A percentile compares a stretch with the other conserved stretches of the same genome.
Evolutionary conservation across 192 early-diverging fungal genomes (phyloP).

Genomic region (Backusella macrospora): DNA sequence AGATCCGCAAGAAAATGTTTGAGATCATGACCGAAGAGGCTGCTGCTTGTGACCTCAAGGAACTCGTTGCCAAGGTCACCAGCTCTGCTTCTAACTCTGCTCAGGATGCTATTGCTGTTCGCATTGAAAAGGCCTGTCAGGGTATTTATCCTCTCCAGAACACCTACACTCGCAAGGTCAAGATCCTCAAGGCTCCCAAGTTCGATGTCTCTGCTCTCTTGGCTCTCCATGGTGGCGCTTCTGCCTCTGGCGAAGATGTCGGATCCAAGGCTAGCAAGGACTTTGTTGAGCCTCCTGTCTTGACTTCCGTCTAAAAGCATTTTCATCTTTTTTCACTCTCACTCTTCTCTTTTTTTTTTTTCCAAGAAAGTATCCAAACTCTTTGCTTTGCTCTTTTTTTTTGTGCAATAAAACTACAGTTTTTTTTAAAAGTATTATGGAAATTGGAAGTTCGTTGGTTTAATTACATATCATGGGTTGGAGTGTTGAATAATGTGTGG

Average conservation of each 20-base stretch:
- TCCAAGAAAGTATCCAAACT: too few species aligned
- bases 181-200: constrained; percentile 98
- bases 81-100: constrained; percentile 50
- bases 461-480: too few species aligned
- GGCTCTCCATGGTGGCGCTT: constrained; percentile 91
- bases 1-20: constrained; percentile 99
- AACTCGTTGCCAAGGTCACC: constrained; percentile 95
- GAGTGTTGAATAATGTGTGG: too few species aligned
- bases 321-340: too few species aligned
- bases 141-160: constrained; percentile 97
- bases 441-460: too few species aligned
- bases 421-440: too few species aligned
- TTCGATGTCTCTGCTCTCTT: constrained; percentile 94
- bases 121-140: constrained; percentile 97
- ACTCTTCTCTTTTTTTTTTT: too few species aligned
- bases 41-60: constrained; percentile 88
- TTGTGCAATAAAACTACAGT: too few species aligned
- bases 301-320: constrained; percentile 15
- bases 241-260: constrained; percentile 79
- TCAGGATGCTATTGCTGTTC: constrained; percentile 92
- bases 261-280: constrained; percentile 69
- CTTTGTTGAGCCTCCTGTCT: constrained; percentile 85
- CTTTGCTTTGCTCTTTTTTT: too few species aligned
- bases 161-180: constrained; percentile 95
- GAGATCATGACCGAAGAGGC: constrained; percentile 95